Evolutionary conservation across 257 asterid genomes (phyloP), one percentile per base, ranked within the genome.

Genomic region (Coffea canephora): DNA sequence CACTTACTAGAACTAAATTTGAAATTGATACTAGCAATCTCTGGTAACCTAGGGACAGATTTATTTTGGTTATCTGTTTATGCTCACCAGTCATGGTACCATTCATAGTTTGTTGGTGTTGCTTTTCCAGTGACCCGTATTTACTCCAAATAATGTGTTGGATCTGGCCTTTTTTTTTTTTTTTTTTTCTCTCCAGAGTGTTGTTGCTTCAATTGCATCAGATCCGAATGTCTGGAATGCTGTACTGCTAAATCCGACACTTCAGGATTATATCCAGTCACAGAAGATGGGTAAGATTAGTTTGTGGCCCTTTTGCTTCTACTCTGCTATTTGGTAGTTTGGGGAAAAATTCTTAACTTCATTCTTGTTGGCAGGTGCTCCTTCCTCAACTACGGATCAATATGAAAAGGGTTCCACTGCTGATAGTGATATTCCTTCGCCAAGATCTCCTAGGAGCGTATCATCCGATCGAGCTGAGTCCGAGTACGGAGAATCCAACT

Each of bases 181-280:
- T 31, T 31, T 31, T 39, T 25, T 66, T n/a, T n/a, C n/a, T 23
- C 27, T 62, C 50, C 39, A 94, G 98, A 89, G 67, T 54, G 93
- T 92, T 77, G 97, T 92, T 86, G 96, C 98, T 82, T 92, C 98
- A 59, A 87, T 94, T 82, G 97, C 95, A 31, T 82, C 86, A 61
- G 98, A 94, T 81, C 91, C 87, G 69, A 91, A 91, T 82, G 98
- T 94, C 9, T 94, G 97, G 97, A 86, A 85, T 10, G 95, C 98
- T 0, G 94, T 92, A 23, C 72, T 89, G 72, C 87, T 82, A 72
- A 94, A 94, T 76, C 84, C 81, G 48, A 90, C 84, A 77, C 91
- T 94, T 69, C 96, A 87, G 84, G 89, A 80, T 73, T 92, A 84
- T 84, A 84, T 94, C 65, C 86, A 79, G 54, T 86, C 92, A 0